Evolutionary conservation across 768 basidiomycete species (phyloP), one percentile per base, ranked within the genome.

Genomic region (Serpula lacrymans): DNA sequence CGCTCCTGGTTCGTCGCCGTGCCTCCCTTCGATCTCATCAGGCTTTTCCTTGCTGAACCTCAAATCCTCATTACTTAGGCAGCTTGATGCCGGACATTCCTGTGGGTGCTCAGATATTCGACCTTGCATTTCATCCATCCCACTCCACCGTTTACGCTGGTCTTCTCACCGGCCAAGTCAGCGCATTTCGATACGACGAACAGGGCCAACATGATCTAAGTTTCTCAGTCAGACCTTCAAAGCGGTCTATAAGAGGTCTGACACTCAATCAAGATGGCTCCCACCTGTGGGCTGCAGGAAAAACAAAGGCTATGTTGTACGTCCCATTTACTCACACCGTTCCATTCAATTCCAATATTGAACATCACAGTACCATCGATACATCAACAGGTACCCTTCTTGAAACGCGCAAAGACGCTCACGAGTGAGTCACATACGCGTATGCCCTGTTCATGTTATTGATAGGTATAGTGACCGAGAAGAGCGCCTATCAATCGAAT

Each of bases 401-500:
- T 67, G 62, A 77, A 57, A 64, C 75, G 61, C 49, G 62, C 54
- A 49, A 67, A 49, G 60, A 75, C 29, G 72, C 75, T 3, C 88
- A 89, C 55, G 84, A 87, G 88, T 87, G 60, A 69, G 82, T 69
- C 39, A 26, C 31, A 18, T 36, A 37, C 27, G 28, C 45, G 40
- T 43, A 17, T 14, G 37, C 44, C 31, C n/a, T n/a, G 32, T 31
- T 18, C 37, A 32, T 16, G 39, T 46, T 47, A 49, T 54, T 67
- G 60, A 69, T 57, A 42, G 51, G 43, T 52, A 48, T 51, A 71
- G 59, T 55, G 52, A 57, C 39, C 43, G 53, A 47, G 41, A 59
- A 93, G 89, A 40, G 77, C 80, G 18, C 77, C 93, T 7, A 85
- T 97, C 47, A 96, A 95, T 58, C 87, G 93, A 44, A 76, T 96